Conservation (phyloP, 441 rosid genomes). For the Syzygium malaccense region DNA sequence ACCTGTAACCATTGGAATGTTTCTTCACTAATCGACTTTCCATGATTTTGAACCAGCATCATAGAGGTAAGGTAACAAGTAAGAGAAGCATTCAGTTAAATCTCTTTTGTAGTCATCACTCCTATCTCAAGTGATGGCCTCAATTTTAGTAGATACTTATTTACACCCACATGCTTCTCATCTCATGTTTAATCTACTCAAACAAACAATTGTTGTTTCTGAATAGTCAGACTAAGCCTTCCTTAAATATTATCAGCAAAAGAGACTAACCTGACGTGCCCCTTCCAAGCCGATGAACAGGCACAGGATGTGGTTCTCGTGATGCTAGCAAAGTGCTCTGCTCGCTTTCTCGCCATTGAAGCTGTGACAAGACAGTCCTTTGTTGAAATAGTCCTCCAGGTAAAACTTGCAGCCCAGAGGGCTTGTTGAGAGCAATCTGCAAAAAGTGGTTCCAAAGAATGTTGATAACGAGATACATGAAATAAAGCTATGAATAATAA, state of each 20-base stretch:
- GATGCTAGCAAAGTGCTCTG: constrained; percentile 15
- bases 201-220: background rate
- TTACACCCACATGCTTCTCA: background rate
- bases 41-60: background rate
- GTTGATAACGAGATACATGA: background rate
- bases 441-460: background rate
- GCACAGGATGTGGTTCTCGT: constrained; percentile 57
- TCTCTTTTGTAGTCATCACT: background rate
- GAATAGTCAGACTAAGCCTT: background rate
- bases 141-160: background rate
- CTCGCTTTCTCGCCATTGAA: constrained; percentile 52
- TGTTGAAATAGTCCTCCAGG: constrained; percentile 97
- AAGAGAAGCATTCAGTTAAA: background rate
- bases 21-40: background rate
- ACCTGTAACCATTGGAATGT: constrained; percentile 32
- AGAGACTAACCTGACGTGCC: constrained; percentile 66
- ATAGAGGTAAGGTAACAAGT: background rate
- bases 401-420: constrained; percentile 88
- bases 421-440: constrained; percentile 86
- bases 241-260: background rate
- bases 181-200: background rate
- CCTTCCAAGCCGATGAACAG: constrained; percentile 87
- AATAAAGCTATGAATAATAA: background rate
- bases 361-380: constrained; percentile 71
- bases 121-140: background rate